A percentile compares a stretch with the other conserved stretches of the same genome.
These are phyloP conservation scores for Podaxis sp. DNA, from an alignment of 768 basidiomycete genomes.

Conservation along the genomic window DNA sequence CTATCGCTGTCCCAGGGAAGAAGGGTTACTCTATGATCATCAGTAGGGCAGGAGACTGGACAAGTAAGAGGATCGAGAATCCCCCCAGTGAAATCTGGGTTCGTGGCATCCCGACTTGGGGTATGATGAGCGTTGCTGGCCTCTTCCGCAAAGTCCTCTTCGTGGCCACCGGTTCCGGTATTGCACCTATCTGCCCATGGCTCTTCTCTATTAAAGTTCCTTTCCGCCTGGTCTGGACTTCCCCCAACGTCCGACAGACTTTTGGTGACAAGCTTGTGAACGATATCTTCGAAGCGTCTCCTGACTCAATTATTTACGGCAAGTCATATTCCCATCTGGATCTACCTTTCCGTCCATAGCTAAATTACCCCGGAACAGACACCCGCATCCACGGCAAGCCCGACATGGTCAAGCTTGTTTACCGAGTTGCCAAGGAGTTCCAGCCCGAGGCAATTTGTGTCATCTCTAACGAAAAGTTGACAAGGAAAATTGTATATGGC, in stretches of 20 bases:
- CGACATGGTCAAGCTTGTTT: conserved; percentile 35
- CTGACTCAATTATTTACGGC: conserved; percentile 33
- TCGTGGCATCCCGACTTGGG: conserved; percentile 47
- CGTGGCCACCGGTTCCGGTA: conserved; percentile 52
- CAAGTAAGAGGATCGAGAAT: conserved; percentile 38
- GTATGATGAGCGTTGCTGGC: conserved; percentile 43
- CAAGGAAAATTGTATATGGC: conserved; percentile 33
- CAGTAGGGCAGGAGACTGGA: conserved; percentile 57
- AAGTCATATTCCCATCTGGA: not conserved
- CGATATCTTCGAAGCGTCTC: conserved; percentile 32
- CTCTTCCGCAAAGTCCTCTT: conserved; percentile 48
- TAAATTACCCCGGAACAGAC: conserved; percentile 17
- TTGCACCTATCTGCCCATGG: conserved; percentile 40
- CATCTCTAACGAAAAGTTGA: conserved; percentile 36
- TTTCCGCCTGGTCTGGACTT: conserved; percentile 36
- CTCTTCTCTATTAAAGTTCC: conserved; percentile 32
- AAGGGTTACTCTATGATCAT: conserved; percentile 49
- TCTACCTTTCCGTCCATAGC: not conserved
- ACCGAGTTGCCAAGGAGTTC: conserved; percentile 31
- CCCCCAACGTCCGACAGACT: conserved; percentile 33
- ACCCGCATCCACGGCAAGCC: conserved; percentile 34
- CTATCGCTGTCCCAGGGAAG: conserved; percentile 29
- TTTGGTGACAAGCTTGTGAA: conserved; percentile 37
- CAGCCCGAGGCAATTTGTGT: conserved; percentile 38
- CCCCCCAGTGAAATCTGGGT: conserved; percentile 52